phyloP scores from a whole-genome alignment of 371 early-diverging fungal genomes.

The Dinochytrium kinnereticum region DNA sequence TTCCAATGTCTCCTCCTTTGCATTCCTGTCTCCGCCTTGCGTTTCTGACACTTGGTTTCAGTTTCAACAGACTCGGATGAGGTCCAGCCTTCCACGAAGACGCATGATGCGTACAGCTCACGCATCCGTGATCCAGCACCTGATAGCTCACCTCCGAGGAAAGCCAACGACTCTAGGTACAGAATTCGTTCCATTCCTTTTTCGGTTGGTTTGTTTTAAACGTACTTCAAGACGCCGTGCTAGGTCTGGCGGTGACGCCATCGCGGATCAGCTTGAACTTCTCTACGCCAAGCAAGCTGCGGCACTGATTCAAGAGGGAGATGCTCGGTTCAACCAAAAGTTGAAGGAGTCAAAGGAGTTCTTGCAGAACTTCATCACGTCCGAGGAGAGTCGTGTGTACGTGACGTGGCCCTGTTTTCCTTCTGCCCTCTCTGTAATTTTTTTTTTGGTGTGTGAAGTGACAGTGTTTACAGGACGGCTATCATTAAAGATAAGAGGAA shows the following conservation, averaged over 20 bases:
- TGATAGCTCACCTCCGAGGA: slow-evolving; percentile 2
- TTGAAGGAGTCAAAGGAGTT: background rate
- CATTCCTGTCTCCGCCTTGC: no score
- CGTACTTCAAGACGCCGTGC: no score
- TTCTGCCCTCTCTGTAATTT: background rate
- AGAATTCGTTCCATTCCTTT: background rate
- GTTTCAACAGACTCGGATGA: background rate
- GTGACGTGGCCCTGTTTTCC: background rate
- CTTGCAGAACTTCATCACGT: background rate
- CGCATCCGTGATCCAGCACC: background rate
- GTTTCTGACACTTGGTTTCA: no score
- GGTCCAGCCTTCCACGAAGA: background rate
- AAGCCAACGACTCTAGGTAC: background rate
- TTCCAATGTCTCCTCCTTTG: no score
- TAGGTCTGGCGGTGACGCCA: background rate
- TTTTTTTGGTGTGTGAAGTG: background rate
- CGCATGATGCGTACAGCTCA: background rate
- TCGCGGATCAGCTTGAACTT: background rate
- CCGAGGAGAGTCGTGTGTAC: background rate
- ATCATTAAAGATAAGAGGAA: background rate
- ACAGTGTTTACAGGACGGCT: background rate
- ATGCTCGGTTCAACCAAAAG: background rate
- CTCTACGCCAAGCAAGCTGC: slow-evolving; percentile 12
- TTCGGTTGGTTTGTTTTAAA: background rate
- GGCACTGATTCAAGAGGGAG: background rate